A percentile compares a stretch with the other conserved stretches of the same genome.
phyloP scores from a whole-genome alignment of 2,329 filamentous ascomycete species.

The Teratosphaeria viscida region DNA sequence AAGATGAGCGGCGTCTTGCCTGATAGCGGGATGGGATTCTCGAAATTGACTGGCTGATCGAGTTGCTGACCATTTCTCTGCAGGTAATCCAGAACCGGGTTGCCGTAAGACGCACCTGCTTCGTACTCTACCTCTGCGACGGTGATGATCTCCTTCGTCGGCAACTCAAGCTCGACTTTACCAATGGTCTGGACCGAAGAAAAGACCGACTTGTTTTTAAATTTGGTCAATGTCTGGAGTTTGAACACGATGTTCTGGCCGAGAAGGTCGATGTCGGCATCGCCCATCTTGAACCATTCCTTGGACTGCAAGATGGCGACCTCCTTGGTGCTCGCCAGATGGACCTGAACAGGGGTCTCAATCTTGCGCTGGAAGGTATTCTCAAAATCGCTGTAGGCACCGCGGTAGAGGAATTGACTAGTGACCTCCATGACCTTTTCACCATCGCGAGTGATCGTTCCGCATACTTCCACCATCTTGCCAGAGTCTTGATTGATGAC shows the following conservation, averaged over 20 bases:
- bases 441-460: slow-evolving; percentile 78
- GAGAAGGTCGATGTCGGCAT: slow-evolving; percentile 75
- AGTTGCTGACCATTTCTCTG: slow-evolving; percentile 83
- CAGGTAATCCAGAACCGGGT: slow-evolving; percentile 94
- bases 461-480: slow-evolving; percentile 99
- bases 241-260: slow-evolving; percentile 94
- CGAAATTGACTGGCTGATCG: slow-evolving; percentile 93
- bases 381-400: slow-evolving; percentile 82
- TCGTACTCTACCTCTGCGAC: slow-evolving; percentile 96
- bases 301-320: slow-evolving; percentile 90
- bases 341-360: slow-evolving; percentile 89
- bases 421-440: slow-evolving; percentile 95
- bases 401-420: slow-evolving; percentile 94
- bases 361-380: slow-evolving; percentile 98
- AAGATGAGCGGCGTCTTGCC: slow-evolving; percentile 82
- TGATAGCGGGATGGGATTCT: slow-evolving; percentile 91
- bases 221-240: slow-evolving; percentile 78
- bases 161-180: slow-evolving; percentile 85
- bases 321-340: slow-evolving; percentile 78
- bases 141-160: slow-evolving; percentile 94
- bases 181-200: slow-evolving; percentile 86
- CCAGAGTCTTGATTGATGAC: slow-evolving; percentile 97
- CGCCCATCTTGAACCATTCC: slow-evolving; percentile 89
- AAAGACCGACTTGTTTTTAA: slow-evolving; percentile 90
- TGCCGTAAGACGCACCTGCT: slow-evolving; percentile 81